phyloP scores from a whole-genome alignment of 345 rosid species.

The Psidium guajava region DNA sequence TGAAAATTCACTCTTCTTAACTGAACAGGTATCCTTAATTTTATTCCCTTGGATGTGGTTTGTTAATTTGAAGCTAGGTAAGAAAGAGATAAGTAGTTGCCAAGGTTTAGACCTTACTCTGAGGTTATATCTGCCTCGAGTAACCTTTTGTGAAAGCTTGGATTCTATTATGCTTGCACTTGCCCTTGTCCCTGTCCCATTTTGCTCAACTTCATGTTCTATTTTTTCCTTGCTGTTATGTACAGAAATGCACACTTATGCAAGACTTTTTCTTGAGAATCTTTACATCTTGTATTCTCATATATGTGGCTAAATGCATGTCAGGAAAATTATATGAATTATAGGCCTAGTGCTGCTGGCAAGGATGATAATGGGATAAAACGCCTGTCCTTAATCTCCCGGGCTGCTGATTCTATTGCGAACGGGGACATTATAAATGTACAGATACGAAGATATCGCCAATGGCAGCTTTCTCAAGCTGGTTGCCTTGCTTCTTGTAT shows the following conservation, averaged over 20 bases:
- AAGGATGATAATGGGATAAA: slow-evolving; percentile 69
- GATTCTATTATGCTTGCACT: background rate
- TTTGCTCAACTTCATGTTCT: background rate
- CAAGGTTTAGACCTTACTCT: background rate
- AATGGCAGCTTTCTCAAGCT: slow-evolving; percentile 89
- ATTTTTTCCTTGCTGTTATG: background rate
- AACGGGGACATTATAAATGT: slow-evolving; percentile 91
- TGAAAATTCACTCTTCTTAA: background rate
- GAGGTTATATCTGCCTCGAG: background rate
- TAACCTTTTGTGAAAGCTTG: background rate
- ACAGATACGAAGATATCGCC: slow-evolving; percentile 88
- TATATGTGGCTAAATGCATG: background rate
- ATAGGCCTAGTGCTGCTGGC: slow-evolving; percentile 54
- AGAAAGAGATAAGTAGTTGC: background rate
- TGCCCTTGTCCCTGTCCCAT: background rate
- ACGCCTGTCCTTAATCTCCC: slow-evolving; percentile 69
- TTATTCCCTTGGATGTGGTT: background rate
- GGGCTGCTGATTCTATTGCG: slow-evolving; percentile 87
- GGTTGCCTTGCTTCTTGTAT: slow-evolving; percentile 70
- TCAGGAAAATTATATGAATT: slow-evolving; percentile 96
- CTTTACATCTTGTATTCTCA: background rate
- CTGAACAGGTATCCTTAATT: background rate
- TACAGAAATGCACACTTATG: background rate
- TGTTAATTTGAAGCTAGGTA: background rate
- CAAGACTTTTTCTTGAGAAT: background rate